Evolutionary conservation across 2,329 filamentous ascomycete species (phyloP).

Genomic region (Stagonosporopsis rhizophila): DNA sequence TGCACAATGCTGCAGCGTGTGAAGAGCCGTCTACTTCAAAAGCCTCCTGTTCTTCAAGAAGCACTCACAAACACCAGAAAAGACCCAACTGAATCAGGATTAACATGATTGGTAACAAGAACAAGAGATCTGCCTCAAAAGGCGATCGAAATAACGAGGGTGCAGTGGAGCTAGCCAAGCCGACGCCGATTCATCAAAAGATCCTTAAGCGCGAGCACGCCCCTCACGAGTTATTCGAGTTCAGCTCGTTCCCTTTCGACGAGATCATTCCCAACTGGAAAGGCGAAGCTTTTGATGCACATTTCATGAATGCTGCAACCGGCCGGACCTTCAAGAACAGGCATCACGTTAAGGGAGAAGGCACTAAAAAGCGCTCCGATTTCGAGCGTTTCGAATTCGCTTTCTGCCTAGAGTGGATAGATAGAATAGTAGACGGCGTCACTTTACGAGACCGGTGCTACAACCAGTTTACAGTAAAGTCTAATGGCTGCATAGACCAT

Average conservation of each 20-base stretch:
- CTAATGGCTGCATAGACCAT: slow-evolving; percentile 6
- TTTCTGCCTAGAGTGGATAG: slow-evolving; percentile 14
- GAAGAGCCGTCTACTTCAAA: too few relatives aligned
- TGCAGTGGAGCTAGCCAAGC: background rate
- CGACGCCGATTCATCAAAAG: background rate
- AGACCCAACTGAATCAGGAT: background rate
- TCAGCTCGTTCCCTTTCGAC: background rate
- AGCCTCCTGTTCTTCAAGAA: too few relatives aligned
- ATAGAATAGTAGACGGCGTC: background rate
- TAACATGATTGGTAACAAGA: background rate
- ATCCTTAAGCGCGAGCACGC: background rate
- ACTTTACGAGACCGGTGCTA: slow-evolving; percentile 7
- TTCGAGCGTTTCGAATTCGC: slow-evolving; percentile 4
- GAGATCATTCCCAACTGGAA: slow-evolving; percentile 1
- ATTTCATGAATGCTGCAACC: background rate
- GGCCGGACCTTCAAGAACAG: background rate
- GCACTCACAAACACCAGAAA: background rate
- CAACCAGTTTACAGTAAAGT: slow-evolving; percentile 9
- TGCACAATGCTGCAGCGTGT: background rate
- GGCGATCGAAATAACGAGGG: background rate
- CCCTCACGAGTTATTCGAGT: background rate
- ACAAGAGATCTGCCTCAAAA: background rate
- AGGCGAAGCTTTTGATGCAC: background rate
- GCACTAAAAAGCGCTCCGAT: background rate
- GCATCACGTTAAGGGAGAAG: background rate